Percentiles rank a stretch among this genome's conserved stretches.
Conservation (phyloP, 495 filamentous ascomycete genomes). For the Trichoderma orchidacearum region DNA sequence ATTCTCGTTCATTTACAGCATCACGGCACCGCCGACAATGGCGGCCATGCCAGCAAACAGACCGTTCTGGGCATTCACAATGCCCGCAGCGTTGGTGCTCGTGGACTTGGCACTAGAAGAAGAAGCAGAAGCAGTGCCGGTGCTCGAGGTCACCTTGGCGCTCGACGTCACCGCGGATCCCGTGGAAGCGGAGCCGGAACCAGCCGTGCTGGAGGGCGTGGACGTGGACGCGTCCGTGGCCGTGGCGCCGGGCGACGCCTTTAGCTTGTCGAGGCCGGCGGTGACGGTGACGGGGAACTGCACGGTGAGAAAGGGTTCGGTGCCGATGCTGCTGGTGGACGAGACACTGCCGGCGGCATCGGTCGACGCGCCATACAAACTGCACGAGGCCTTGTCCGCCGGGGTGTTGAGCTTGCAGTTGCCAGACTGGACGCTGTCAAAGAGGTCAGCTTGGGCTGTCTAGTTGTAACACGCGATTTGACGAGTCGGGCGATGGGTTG, state of each 20-base stretch:
- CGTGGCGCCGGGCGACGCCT: not conserved
- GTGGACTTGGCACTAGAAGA: slow-evolving; percentile 4
- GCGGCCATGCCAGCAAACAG: slow-evolving; percentile 13
- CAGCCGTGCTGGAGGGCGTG: not conserved
- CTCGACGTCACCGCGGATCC: slow-evolving; percentile 7
- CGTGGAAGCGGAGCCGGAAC: not conserved
- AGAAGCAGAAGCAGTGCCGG: slow-evolving; percentile 6
- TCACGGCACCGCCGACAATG: slow-evolving; percentile 11
- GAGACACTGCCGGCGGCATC: not conserved
- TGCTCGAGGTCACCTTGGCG: slow-evolving; percentile 7
- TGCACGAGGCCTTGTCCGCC: not conserved
- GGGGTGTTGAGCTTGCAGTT: not conserved
- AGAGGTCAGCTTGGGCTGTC: not conserved
- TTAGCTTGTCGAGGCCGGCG: slow-evolving; percentile 16
- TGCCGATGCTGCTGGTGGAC: slow-evolving; percentile 10
- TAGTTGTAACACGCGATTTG: too few species aligned
- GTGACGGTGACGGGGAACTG: slow-evolving; percentile 17
- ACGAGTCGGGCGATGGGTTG: too few species aligned
- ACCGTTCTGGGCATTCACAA: slow-evolving; percentile 19
- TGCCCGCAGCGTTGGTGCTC: slow-evolving; percentile 17
- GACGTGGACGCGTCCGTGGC: not conserved
- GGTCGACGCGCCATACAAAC: not conserved
- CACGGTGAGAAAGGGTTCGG: slow-evolving; percentile 3
- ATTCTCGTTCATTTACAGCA: slow-evolving; percentile 6
- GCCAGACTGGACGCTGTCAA: not conserved